phyloP scores from a whole-genome alignment of 1,284 basidiomycete genomes.

The Wallemia ichthyophaga region DNA sequence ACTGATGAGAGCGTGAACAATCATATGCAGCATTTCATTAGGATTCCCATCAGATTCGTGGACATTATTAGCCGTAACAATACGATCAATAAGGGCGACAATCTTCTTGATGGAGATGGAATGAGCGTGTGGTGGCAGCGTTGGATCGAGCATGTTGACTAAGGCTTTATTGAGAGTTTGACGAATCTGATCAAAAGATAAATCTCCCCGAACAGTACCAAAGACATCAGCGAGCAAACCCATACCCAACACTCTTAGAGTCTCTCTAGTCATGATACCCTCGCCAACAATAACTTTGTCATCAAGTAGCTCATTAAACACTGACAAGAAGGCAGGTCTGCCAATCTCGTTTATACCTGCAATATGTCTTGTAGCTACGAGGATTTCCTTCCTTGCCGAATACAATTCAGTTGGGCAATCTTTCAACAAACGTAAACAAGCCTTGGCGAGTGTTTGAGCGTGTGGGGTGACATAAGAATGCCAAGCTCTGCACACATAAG shows the following conservation, averaged over 20 bases:
- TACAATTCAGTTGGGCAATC: slow-evolving; percentile 75
- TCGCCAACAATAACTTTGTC: slow-evolving; percentile 73
- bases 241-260: slow-evolving; percentile 53
- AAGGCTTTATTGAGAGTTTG: slow-evolving; percentile 62
- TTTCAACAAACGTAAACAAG: slow-evolving; percentile 59
- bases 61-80: slow-evolving; percentile 24
- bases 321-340: slow-evolving; percentile 45
- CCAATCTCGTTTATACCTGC: background rate
- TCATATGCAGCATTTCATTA: slow-evolving; percentile 32
- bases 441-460: slow-evolving; percentile 49
- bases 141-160: slow-evolving; percentile 64
- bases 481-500: slow-evolving; percentile 54
- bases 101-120: slow-evolving; percentile 14
- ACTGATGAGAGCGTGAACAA: slow-evolving; percentile 60
- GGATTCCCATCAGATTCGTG: slow-evolving; percentile 20
- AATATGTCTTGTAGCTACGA: background rate
- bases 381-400: slow-evolving; percentile 38
- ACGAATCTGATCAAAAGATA: slow-evolving; percentile 45
- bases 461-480: slow-evolving; percentile 42
- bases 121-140: slow-evolving; percentile 40
- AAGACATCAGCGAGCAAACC: slow-evolving; percentile 76
- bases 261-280: slow-evolving; percentile 46
- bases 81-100: slow-evolving; percentile 3
- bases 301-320: slow-evolving; percentile 70
- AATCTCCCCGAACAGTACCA: slow-evolving; percentile 63